phyloP scores from a whole-genome alignment of 805 yeast species.

The Candida boleticola region DNA sequence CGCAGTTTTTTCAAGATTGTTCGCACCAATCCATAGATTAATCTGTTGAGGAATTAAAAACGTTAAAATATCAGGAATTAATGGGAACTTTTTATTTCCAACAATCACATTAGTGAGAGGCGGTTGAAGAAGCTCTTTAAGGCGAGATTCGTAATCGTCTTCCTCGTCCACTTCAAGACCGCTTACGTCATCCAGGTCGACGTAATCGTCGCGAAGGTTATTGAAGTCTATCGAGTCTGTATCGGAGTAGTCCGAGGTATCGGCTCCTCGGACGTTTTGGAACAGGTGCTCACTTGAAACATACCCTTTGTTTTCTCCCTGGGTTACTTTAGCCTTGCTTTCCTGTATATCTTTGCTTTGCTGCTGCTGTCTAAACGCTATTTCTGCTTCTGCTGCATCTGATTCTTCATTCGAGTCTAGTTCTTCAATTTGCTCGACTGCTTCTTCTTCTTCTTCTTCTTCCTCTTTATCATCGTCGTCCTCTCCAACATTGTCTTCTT shows the following conservation, averaged over 20 bases:
- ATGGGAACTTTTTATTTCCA: constrained; percentile 29
- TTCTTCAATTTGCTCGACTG: constrained; percentile 16
- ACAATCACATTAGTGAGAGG: constrained; percentile 48
- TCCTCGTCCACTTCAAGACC: constrained; percentile 22
- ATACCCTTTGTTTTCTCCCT: too few species aligned
- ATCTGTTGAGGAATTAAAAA: constrained; percentile 64
- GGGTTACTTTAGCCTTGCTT: too few species aligned
- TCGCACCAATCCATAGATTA: constrained; percentile 68
- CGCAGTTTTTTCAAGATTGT: constrained; percentile 8
- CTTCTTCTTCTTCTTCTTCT: constrained; percentile 24
- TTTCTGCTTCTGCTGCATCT: too few species aligned
- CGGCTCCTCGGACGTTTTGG: not conserved
- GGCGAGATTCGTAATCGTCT: constrained; percentile 25
- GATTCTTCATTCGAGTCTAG: constrained; percentile 11
- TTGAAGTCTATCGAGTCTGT: constrained; percentile 42
- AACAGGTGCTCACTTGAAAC: too few species aligned
- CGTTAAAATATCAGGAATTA: constrained; percentile 41
- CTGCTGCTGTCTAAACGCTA: too few species aligned
- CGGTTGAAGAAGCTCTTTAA: constrained; percentile 54
- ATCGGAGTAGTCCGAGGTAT: constrained; percentile 25
- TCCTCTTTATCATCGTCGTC: constrained; percentile 18
- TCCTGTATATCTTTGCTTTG: too few species aligned
- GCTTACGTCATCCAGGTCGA: constrained; percentile 31
- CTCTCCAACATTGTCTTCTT: constrained; percentile 19
- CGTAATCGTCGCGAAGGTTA: constrained; percentile 50